Base-by-base conservation (phyloP, 306 rosid genomes). In the Parietaria judaica region DNA sequence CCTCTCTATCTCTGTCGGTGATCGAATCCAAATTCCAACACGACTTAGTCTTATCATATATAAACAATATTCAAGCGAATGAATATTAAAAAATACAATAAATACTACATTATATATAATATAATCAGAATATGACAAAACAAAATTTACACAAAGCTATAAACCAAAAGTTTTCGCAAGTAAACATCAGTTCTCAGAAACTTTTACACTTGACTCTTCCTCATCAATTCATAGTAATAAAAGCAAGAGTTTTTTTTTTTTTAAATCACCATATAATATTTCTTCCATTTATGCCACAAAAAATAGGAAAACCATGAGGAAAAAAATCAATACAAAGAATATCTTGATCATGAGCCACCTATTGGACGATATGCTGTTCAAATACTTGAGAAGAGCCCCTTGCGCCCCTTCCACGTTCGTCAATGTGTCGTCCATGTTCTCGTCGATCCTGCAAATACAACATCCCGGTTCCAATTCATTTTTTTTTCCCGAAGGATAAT, bases 301-400 rank as follows among this genome's bases (percentile, higher is more conserved):
- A 78, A 94, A 94, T 83, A 94, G 82, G 89, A 94, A 94, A 76
- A 94, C 82, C 94, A 78, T 89, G 23, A 94, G 97, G 81, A 88
- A 86, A 87, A 94, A 84, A 66, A 89, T 86, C 55, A 94, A 66
- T 70, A 94, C 90, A 83, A 94, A 94, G 94, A 94, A 94, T 76
- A 94, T 94, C 84, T 94, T 94, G 85, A 94, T 94, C 99, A 89
- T 94, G 80, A 89, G 77, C 99, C 99, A 94, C 87, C 94, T 86
- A 75, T 94, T 94, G 55, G 99, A 94, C 47, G 99, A 94, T 79
- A 89, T 94, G 87, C 83, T 84, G 75, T 79, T 89, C 70, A 94
- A 83, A 79, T 94, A 94, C 86, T 94, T 89, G 72, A 94, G 86
- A 78, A 94, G 59, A 7, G 81, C 83, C 60, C 94, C 97, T 76